Percentiles rank a stretch among this genome's conserved stretches.
Evolutionary conservation across 306 rosid genomes (phyloP).

Genomic region (Prunus davidiana): DNA sequence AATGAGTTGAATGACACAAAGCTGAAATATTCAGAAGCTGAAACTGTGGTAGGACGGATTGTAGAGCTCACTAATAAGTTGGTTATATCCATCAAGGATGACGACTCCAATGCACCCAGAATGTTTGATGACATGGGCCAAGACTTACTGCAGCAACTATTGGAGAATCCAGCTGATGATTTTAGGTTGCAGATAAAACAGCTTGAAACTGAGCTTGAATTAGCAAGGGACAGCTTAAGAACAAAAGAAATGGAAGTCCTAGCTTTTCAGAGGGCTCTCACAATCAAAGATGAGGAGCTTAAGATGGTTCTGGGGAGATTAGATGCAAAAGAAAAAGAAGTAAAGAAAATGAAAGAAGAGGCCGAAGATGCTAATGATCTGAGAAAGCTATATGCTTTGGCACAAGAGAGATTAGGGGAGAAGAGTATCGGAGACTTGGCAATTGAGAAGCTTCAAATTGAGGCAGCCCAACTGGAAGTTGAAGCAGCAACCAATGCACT

Average conservation of each 20-base stretch:
- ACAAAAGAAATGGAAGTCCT: constrained; percentile 72
- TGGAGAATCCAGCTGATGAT: constrained; percentile 45
- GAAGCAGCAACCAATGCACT: constrained; percentile 82
- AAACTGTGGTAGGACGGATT: constrained; percentile 60
- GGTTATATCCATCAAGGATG: constrained; percentile 57
- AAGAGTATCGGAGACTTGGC: constrained; percentile 58
- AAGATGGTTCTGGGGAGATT: constrained; percentile 56
- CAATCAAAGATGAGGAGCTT: constrained; percentile 77
- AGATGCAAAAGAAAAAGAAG: constrained; percentile 58
- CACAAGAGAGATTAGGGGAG: constrained; percentile 54
- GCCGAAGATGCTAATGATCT: constrained; percentile 54
- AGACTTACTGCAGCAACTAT: constrained; percentile 30
- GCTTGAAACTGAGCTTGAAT: constrained; percentile 63
- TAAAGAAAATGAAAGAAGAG: constrained; percentile 47
- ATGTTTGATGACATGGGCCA: constrained; percentile 29
- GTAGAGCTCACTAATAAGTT: constrained; percentile 66
- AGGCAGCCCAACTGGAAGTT: constrained; percentile 74
- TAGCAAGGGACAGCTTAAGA: constrained; percentile 59
- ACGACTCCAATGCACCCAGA: constrained; percentile 22
- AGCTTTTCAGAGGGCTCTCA: constrained; percentile 61
- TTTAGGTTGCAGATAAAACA: constrained; percentile 46
- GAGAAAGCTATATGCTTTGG: constrained; percentile 50
- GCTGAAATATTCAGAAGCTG: constrained; percentile 66
- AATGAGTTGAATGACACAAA: constrained; percentile 47
- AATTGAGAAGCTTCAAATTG: constrained; percentile 76